phyloP scores from a whole-genome alignment of 805 yeast species.

The Candida insectalens region DNA sequence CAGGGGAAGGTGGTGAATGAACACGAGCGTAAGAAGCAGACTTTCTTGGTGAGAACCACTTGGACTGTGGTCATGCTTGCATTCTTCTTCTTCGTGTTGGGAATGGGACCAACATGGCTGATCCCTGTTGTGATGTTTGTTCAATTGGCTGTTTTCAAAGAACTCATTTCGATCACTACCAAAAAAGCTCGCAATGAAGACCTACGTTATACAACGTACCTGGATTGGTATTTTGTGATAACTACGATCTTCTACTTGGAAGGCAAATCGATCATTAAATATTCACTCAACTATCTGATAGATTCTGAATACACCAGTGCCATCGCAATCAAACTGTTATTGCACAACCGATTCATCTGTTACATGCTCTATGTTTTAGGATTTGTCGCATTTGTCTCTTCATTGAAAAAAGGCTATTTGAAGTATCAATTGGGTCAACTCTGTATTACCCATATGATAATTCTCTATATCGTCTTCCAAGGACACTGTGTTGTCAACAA shows the following conservation, averaged over 20 bases:
- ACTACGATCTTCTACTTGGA: constrained; percentile 87
- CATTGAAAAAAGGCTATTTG: constrained; percentile 80
- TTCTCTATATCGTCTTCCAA: constrained; percentile 83
- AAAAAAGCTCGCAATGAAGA: constrained; percentile 73
- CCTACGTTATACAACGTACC: constrained; percentile 69
- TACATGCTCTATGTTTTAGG: constrained; percentile 82
- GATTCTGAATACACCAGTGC: constrained; percentile 19
- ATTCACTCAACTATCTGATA: constrained; percentile 22
- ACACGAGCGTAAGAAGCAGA: constrained; percentile 62
- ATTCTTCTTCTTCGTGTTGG: constrained; percentile 57
- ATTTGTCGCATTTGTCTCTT: constrained; percentile 80
- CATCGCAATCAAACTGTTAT: constrained; percentile 19
- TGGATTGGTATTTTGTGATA: constrained; percentile 87
- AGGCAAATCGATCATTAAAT: constrained; percentile 70
- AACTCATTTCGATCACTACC: constrained; percentile 78
- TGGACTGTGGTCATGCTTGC: constrained; percentile 92
- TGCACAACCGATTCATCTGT: constrained; percentile 76
- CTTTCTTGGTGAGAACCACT: constrained; percentile 76
- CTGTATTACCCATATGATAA: constrained; percentile 89
- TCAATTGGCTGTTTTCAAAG: constrained; percentile 81
- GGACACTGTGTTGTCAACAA: constrained; percentile 88
- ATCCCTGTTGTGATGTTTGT: constrained; percentile 61
- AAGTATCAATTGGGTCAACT: constrained; percentile 91
- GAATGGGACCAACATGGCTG: constrained; percentile 80
- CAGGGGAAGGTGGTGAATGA: constrained; percentile 29